A percentile compares a stretch with the other conserved stretches of the same genome.
Evolutionary conservation across 345 rosid genomes (phyloP).

Genomic region (Jatropha curcas): DNA sequence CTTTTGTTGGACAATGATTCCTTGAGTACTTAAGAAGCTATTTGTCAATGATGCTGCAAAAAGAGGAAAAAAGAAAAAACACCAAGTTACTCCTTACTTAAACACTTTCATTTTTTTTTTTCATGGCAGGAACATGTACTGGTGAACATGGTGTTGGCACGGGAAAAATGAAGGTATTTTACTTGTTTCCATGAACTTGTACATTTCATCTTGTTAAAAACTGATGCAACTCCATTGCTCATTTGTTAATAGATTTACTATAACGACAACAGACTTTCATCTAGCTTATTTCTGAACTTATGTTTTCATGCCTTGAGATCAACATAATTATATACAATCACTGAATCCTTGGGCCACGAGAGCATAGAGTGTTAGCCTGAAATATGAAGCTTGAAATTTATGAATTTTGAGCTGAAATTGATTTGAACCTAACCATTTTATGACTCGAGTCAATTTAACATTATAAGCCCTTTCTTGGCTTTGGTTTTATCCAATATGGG

Average conservation of each 20-base stretch:
- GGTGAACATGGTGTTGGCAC: conserved; percentile 98
- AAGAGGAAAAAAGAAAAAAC: too few species aligned
- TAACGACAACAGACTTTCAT: not conserved
- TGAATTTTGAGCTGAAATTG: too few species aligned
- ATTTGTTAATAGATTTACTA: not conserved
- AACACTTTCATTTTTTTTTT: not conserved
- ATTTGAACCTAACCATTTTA: too few species aligned
- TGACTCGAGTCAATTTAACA: too few species aligned
- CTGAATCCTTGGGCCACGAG: too few species aligned
- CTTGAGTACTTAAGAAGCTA: not conserved
- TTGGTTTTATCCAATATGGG: too few species aligned
- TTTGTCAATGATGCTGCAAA: conserved; percentile 3
- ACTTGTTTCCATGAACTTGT: not conserved
- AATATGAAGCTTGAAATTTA: too few species aligned
- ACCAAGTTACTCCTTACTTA: too few species aligned
- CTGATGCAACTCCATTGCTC: not conserved
- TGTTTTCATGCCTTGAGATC: not conserved
- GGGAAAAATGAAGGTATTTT: conserved; percentile 83
- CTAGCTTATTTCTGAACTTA: not conserved
- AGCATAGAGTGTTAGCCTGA: too few species aligned
- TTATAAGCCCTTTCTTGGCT: too few species aligned
- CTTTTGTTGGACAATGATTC: not conserved
- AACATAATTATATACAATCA: not conserved
- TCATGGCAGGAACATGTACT: conserved; percentile 76
- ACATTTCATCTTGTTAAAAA: not conserved